Evolutionary conservation across 768 basidiomycete species (phyloP), one percentile per base, ranked within the genome.

Genomic region (Termitomyces heimii): DNA sequence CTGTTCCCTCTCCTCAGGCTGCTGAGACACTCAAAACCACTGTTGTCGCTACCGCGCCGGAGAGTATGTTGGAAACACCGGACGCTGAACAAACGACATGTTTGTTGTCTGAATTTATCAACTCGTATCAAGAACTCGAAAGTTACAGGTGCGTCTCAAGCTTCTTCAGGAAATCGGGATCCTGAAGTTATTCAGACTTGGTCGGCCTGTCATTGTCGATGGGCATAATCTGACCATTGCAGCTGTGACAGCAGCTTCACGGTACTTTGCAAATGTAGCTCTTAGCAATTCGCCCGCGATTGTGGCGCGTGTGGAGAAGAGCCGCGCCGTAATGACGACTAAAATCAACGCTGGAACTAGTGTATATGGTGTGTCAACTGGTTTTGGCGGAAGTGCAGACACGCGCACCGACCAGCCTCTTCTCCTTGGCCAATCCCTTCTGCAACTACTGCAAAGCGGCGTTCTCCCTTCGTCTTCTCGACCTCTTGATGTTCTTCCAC

Each of bases 381-480:
- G 92, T 46, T 94, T 91, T 64, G 92, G 92, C 40, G 92, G 91
- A n/a, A 88, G 86, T 63, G 92, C 92, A 12, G 88, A 92, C 68
- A 93, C 91, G 1, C 82, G 92, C 22, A 94, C 92, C 0, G 80
- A 85, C 61, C 75, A 89, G 53, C 84, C 89, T 22, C 67, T 88
- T 58, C 73, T 85, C 10, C 84, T 94, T 28, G 91, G 88, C 22
- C 80, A 84, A 60, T 86, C 89, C n/a, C 81, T 93, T n/a, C 77
- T 93, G 28, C 91, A 94, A 66, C 88, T 91, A 65, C 88, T 92
- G 65, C 88, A 92, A 58, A 74, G 75, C 53, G 92, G 92, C 35
- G 82, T 92, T 2, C 76, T 86, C 8, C 83, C 91, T 46, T 82
- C 86, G 0, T 78, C 77, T 5, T 67, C 77, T 22, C 66, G 67